phyloP scores from a whole-genome alignment of 2,329 filamentous ascomycete species.

The Diaporthe amygdali region DNA sequence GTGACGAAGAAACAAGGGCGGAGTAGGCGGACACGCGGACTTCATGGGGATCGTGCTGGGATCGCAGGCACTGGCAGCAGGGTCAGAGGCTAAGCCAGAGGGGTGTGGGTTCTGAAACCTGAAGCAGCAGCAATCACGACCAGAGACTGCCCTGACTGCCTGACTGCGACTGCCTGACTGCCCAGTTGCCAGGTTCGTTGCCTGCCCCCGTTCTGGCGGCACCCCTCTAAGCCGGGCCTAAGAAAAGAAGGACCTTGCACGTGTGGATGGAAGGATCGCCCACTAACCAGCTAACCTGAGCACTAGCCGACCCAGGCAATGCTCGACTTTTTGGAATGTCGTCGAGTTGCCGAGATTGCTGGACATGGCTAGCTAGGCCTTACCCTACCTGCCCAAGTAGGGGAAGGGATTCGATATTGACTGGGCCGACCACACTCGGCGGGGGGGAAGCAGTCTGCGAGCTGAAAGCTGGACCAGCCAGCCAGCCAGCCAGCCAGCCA shows the following conservation, averaged over 20 bases:
- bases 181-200: background rate
- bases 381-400: background rate
- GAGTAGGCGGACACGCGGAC: background rate
- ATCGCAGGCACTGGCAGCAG: background rate
- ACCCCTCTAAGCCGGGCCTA: background rate
- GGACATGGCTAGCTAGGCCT: background rate
- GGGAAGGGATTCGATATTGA: constrained; percentile 3
- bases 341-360: constrained; percentile 6
- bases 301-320: constrained; percentile 8
- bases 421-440: background rate
- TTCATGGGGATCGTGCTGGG: background rate
- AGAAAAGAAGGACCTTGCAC: background rate
- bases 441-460: constrained; percentile 6
- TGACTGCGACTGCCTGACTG: no score
- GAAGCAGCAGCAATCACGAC: background rate
- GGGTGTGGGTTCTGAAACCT: constrained; percentile 1
- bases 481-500: background rate
- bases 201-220: background rate
- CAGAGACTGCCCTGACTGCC: background rate
- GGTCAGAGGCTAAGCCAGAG: no score
- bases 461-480: constrained; percentile 1
- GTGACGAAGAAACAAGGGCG: background rate
- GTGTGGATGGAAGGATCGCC: constrained; percentile 6
- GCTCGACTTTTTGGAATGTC: background rate
- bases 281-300: constrained; percentile 11